Conservation (phyloP, 176 grass and related monocot species). For the Carex scoparia region DNA sequence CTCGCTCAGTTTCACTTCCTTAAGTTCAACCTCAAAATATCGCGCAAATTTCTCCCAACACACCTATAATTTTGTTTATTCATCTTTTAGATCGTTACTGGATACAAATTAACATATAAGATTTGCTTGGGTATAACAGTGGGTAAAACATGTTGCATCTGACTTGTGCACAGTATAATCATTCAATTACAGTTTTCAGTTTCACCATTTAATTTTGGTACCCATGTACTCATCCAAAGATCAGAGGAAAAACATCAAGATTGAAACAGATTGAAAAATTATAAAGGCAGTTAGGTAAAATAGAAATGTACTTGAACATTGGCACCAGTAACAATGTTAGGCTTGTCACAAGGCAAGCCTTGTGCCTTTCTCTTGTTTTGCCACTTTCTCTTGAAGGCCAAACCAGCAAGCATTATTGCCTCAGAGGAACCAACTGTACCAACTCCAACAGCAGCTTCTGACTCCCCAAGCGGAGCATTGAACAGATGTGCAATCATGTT, state of each 20-base stretch:
- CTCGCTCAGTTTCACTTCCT: constrained; percentile 74
- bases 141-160: neutral
- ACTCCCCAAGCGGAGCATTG: constrained; percentile 69
- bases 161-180: neutral
- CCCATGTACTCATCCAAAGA: neutral
- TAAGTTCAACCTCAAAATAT: constrained; percentile 94
- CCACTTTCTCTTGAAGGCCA: constrained; percentile 82
- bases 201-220: neutral
- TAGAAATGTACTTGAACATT: constrained; percentile 53
- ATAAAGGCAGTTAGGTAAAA: neutral
- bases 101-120: neutral
- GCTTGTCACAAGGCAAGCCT: constrained; percentile 85
- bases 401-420: constrained; percentile 89
- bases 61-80: constrained; percentile 35
- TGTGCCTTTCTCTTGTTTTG: constrained; percentile 73
- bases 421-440: constrained; percentile 80
- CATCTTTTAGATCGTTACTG: neutral
- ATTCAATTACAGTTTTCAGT: neutral
- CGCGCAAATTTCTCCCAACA: constrained; percentile 93
- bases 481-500: constrained; percentile 93
- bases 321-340: constrained; percentile 87
- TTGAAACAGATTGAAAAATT: neutral
- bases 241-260: neutral
- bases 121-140: neutral
- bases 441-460: constrained; percentile 58